A percentile compares a stretch with the other conserved stretches of the same genome.
These are phyloP conservation scores for Gleditsia sinensis DNA, from an alignment of 306 rosid genomes.

Conservation along the genomic window DNA sequence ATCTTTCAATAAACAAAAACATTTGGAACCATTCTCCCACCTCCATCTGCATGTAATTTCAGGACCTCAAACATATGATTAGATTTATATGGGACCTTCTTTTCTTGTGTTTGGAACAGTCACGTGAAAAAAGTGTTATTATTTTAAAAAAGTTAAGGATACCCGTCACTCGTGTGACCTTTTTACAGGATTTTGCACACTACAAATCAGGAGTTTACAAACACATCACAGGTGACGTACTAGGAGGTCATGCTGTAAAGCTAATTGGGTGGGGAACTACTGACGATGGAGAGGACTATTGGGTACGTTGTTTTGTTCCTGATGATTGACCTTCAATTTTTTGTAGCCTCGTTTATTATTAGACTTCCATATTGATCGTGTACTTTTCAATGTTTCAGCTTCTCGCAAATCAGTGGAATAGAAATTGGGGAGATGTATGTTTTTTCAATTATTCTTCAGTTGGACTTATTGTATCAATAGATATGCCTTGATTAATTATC, in stretches of 20 bases:
- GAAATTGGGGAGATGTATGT: conserved; percentile 95
- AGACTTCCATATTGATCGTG: conserved; percentile 33
- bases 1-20: conserved; percentile 11
- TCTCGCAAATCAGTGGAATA: conserved; percentile 96
- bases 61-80: conserved; percentile 4
- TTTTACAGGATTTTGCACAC: conserved; percentile 91
- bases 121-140: neutral
- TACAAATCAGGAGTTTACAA: conserved; percentile 98
- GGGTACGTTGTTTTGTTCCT: conserved; percentile 60
- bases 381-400: conserved; percentile 62
- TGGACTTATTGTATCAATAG: conserved; percentile 19
- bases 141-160: neutral
- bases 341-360: neutral
- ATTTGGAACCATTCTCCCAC: neutral
- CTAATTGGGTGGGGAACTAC: conserved; percentile 96
- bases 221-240: conserved; percentile 62
- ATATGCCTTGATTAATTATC: conserved; percentile 16
- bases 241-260: conserved; percentile 98
- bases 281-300: conserved; percentile 80
- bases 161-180: conserved; percentile 19
- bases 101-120: conserved; percentile 10
- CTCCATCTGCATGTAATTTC: neutral
- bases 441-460: conserved; percentile 24
- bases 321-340: conserved; percentile 11
- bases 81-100: neutral